These are phyloP conservation scores for Phytophthora boehmeriae DNA, from an alignment of 352 stramenopile genomes.

Conservation along the genomic window DNA sequence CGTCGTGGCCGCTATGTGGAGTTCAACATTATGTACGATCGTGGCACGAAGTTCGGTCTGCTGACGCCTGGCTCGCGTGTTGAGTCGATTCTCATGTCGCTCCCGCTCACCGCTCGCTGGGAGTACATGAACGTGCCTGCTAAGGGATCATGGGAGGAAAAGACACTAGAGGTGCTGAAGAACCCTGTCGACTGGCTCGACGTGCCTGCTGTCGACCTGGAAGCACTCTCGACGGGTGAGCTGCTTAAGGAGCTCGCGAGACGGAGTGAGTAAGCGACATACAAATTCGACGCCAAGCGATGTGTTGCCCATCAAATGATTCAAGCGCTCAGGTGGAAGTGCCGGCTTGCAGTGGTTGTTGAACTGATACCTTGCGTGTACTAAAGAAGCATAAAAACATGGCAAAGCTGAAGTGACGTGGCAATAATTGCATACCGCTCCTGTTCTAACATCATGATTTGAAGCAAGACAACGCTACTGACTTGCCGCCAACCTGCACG, in stretches of 20 bases:
- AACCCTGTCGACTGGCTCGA: constrained; percentile 95
- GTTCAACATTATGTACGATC: constrained; percentile 99
- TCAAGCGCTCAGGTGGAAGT: not conserved
- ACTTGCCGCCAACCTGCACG: not conserved
- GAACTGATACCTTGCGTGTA: constrained; percentile 3
- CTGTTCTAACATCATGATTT: not conserved
- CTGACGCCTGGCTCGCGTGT: constrained; percentile 96
- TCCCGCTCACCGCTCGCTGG: constrained; percentile 96
- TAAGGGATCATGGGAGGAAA: constrained; percentile 90
- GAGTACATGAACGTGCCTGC: constrained; percentile 95
- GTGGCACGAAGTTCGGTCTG: constrained; percentile 98
- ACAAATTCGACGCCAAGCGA: not conserved
- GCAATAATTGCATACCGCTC: not conserved
- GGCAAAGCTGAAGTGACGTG: not conserved
- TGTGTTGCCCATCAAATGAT: not conserved
- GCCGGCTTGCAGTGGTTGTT: not conserved
- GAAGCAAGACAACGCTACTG: not conserved
- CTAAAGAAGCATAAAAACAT: not conserved
- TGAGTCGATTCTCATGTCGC: constrained; percentile 99
- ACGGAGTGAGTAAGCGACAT: constrained; percentile 48
- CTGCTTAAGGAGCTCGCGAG: constrained; percentile 79
- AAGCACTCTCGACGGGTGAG: constrained; percentile 73
- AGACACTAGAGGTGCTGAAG: constrained; percentile 94
- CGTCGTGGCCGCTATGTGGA: constrained; percentile 97
- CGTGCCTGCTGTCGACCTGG: constrained; percentile 71